Evolutionary conservation across 75 land plant genomes (phyloP), one percentile per base, ranked within the genome.

Genomic region (Gnetum montanum): DNA sequence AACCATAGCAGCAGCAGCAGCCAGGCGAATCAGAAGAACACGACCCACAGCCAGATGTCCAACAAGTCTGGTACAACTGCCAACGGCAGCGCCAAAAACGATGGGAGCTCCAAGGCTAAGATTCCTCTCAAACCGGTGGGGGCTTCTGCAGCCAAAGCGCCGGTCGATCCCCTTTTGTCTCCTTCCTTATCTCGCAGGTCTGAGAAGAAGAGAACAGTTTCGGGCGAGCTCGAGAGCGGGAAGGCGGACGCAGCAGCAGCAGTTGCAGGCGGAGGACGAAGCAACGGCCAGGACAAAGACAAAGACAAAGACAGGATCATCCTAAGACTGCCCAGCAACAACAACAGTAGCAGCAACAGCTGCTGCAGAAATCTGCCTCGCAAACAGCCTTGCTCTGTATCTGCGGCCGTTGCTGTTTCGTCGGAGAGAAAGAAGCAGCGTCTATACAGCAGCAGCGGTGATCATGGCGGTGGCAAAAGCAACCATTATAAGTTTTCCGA

Each of bases 261-360:
- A 31, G 55, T 31, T 20, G 36, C 37, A 3, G 19, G 24, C 16
- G n/a, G n/a, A n/a, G n/a, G n/a, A n/a, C n/a, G n/a, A n/a, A 30
- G 10, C 24, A 31, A 20, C 65, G 54, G 55, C 35, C 78, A 75
- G 52, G n/a, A n/a, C n/a, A n/a, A n/a, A n/a, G n/a, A n/a, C n/a
- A n/a, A n/a, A n/a, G n/a, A n/a, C n/a, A n/a, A n/a, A n/a, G n/a
- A n/a, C n/a, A 65, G 76, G 28, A 33, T 76, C 18, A 60, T 76
- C 30, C 49, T 76, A 22, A 72, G 79, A 51, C 36, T 76, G 37
- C 79, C 79, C 4, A 76, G 72, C 62, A 70, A 70, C 48, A 66
- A 36, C 5, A 51, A 60, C 24, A 76, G 77, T 37, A n/a, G n/a
- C n/a, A n/a, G n/a, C n/a, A n/a, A n/a, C n/a, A n/a, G n/a, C n/a